Base-by-base conservation (phyloP, 2,329 filamentous ascomycete genomes). In the Aspergillus glaucus region DNA sequence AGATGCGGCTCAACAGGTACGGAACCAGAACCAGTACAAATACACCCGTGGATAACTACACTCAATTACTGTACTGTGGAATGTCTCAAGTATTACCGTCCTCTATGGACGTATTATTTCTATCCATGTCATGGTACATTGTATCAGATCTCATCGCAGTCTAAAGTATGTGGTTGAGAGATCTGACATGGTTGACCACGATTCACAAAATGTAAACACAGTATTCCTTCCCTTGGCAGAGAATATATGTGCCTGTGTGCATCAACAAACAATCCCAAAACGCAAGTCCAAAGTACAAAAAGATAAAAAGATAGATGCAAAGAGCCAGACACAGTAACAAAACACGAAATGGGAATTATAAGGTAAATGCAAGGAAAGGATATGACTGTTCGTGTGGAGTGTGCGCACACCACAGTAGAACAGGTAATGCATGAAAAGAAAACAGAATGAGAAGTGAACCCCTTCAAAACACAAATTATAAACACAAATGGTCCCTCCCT, bases 41-140 rank as follows among this genome's bases (percentile, higher is more conserved):
- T 17, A 37, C n/a, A 19, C 34, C 34, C 34, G 9, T 37, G 34
- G 34, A n/a, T 37, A n/a, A 17, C 6, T n/a, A 15, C 6, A 37
- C 34, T 8, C 6, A n/a, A 19, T 19, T 37, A 14, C 26, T 10
- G 26, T 37, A n/a, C 26, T 12, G 26, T 30, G 4, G 26, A 30
- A 30, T 8, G 26, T 12, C 9, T 30, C 26, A 12, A 10, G 26
- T 30, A 30, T 30, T 30, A 30, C 34, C 46, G 46, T 47, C 46
- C 46, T 36, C 34, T 21, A 50, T 21, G 54, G 52, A 50, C 47
- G 17, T 52, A 50, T 52, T 55, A 55, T 52, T 48, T 56, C 52
- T 56, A 56, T 56, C 50, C 47, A 48, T 34, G 28, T 50, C 50
- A 48, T 47, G 39, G 43, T 49, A 54, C 49, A 53, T 48, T 46